Evolutionary conservation across 2,329 filamentous ascomycete genomes (phyloP).

Genomic region (Fusarium abutilonis): DNA sequence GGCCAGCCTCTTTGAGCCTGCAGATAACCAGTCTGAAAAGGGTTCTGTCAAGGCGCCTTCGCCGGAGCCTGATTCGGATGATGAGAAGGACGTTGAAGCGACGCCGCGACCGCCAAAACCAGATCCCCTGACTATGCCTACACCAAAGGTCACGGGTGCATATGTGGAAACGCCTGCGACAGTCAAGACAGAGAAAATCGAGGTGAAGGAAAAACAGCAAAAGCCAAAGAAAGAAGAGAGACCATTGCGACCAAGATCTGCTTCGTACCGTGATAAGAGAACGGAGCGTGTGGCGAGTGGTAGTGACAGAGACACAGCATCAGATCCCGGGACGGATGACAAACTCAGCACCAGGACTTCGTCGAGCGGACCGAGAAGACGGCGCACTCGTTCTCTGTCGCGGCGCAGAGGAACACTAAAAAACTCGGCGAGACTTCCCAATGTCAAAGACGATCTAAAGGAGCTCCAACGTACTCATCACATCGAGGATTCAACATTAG

Average conservation of each 20-base stretch:
- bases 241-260: constrained; percentile 27
- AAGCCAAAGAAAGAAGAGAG: constrained; percentile 30
- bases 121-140: constrained; percentile 61
- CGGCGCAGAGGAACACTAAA: constrained; percentile 58
- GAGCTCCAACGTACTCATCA: constrained; percentile 63
- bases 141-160: constrained; percentile 64
- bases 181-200: constrained; percentile 51
- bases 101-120: constrained; percentile 59
- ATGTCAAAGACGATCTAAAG: constrained; percentile 65
- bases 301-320: constrained; percentile 47
- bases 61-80: constrained; percentile 47
- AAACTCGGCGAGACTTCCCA: constrained; percentile 64
- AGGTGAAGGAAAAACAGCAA: constrained; percentile 33
- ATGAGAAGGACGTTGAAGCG: constrained; percentile 50
- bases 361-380: constrained; percentile 42
- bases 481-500: constrained; percentile 68
- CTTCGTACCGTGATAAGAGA: constrained; percentile 43
- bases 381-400: constrained; percentile 54
- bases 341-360: constrained; percentile 37
- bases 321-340: constrained; percentile 47
- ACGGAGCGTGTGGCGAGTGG: constrained; percentile 36
- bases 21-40: constrained; percentile 65
- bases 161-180: constrained; percentile 67
- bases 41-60: constrained; percentile 64
- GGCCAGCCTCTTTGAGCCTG: constrained; percentile 64